Conservation (phyloP, 2,329 filamentous ascomycete species). For the Aureobasidium sp. region DNA sequence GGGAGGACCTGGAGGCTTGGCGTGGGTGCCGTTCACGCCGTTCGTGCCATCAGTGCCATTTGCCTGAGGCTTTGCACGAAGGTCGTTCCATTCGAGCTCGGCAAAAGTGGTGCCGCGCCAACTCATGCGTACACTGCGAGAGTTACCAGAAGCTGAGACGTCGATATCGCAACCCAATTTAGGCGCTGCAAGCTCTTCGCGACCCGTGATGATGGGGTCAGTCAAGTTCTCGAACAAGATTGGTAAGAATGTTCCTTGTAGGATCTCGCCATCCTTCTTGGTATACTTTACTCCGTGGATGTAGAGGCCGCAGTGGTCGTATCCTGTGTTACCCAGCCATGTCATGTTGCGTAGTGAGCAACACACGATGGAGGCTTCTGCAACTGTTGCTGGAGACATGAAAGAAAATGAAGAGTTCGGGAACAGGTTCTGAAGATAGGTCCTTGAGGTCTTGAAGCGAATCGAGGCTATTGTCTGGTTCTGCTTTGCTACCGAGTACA, state of each 20-base stretch:
- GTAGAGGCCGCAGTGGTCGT: conserved; percentile 50
- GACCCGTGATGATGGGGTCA: conserved; percentile 49
- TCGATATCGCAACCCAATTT: conserved; percentile 31
- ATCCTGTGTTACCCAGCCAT: conserved; percentile 52
- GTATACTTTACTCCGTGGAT: conserved; percentile 52
- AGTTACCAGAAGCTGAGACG: conserved; percentile 13
- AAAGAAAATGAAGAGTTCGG: conserved; percentile 30
- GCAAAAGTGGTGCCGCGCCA: conserved; percentile 30
- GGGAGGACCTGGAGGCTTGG: background rate
- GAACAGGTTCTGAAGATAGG: conserved; percentile 33
- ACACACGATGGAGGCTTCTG: conserved; percentile 30
- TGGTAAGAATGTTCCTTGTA: conserved; percentile 45
- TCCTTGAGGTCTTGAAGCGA: conserved; percentile 32
- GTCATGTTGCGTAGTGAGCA: conserved; percentile 39
- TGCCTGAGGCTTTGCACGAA: conserved; percentile 13
- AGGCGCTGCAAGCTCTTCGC: conserved; percentile 52
- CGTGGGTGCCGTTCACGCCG: background rate
- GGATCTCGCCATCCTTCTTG: conserved; percentile 37
- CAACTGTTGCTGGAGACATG: conserved; percentile 28
- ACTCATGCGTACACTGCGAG: conserved; percentile 16
- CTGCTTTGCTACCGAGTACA: conserved; percentile 13
- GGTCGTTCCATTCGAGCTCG: conserved; percentile 21
- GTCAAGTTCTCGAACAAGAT: conserved; percentile 49
- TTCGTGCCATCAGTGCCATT: conserved; percentile 1
- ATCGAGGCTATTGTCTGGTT: conserved; percentile 28